A percentile compares a stretch with the other conserved stretches of the same genome.
Conservation (phyloP, 2,329 filamentous ascomycete genomes). For the Cladosporium velox region DNA sequence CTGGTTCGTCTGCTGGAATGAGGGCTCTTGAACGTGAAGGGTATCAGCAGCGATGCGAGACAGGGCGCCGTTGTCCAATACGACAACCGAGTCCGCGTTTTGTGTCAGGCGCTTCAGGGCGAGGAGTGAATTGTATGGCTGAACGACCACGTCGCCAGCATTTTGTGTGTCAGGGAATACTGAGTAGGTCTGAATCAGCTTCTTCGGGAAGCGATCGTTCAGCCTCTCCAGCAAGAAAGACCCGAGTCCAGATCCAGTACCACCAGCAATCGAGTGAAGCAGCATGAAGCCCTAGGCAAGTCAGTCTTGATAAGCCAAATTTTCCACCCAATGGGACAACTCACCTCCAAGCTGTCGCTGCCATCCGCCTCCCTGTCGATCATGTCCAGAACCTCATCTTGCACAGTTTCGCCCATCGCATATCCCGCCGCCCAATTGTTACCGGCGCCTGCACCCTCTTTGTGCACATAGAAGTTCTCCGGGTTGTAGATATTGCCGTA, state of each 20-base stretch:
- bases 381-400: slow-evolving; percentile 99
- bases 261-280: slow-evolving; percentile 94
- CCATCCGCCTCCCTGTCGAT: slow-evolving; percentile 98
- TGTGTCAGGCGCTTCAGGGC: slow-evolving; percentile 89
- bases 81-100: slow-evolving; percentile 96
- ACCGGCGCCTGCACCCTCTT: slow-evolving; percentile 87
- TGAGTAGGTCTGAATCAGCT: slow-evolving; percentile 98
- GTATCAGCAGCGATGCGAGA: slow-evolving; percentile 92
- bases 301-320: slow-evolving; percentile 7
- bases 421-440: slow-evolving; percentile 99
- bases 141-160: slow-evolving; percentile 87
- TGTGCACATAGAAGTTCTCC: slow-evolving; percentile 97
- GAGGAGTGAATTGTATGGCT: slow-evolving; percentile 95
- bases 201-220: slow-evolving; percentile 97
- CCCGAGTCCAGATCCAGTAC: slow-evolving; percentile 92
- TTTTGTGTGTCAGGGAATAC: slow-evolving; percentile 95
- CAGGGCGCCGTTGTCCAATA: slow-evolving; percentile 92
- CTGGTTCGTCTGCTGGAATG: slow-evolving; percentile 97
- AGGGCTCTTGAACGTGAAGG: slow-evolving; percentile 91
- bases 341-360: slow-evolving; percentile 88
- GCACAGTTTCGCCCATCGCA: slow-evolving; percentile 84
- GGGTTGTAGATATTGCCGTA: slow-evolving; percentile 99
- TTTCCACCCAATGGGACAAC: background rate
- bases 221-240: slow-evolving; percentile 92
- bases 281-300: slow-evolving; percentile 79